Percentiles rank a stretch among this genome's conserved stretches.
Evolutionary conservation across 2,329 filamentous ascomycete species (phyloP).

Genomic region (Penicillium freii): DNA sequence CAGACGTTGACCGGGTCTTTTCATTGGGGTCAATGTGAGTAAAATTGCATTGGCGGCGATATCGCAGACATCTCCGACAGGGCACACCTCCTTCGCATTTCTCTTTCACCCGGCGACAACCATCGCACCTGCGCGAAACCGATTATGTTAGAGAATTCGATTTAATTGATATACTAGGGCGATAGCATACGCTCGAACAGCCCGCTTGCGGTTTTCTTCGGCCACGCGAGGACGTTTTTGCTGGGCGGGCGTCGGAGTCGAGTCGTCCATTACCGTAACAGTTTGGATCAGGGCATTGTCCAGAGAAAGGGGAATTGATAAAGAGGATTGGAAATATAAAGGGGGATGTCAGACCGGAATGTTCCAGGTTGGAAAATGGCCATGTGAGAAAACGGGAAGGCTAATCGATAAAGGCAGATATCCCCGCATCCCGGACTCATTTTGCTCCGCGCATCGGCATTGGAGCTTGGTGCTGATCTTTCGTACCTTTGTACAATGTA

Average conservation of each 20-base stretch:
- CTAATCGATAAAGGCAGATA: conserved; percentile 6
- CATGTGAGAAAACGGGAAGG: conserved; percentile 4
- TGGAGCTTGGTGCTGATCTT: background rate
- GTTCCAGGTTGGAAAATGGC: background rate
- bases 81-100: conserved; percentile 58
- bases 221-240: conserved; percentile 42
- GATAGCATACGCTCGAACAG: conserved; percentile 40
- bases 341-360: background rate
- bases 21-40: conserved; percentile 39
- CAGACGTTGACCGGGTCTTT: conserved; percentile 33
- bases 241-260: conserved; percentile 27
- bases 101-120: conserved; percentile 56
- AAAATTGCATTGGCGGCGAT: conserved; percentile 53
- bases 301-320: background rate
- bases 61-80: conserved; percentile 53
- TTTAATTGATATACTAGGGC: background rate
- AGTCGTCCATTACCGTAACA: conserved; percentile 34
- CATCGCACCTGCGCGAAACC: conserved; percentile 48
- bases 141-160: conserved; percentile 12
- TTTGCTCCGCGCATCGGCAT: conserved; percentile 2
- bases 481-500: background rate
- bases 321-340: background rate
- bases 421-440: conserved; percentile 3
- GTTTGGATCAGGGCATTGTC: conserved; percentile 27
- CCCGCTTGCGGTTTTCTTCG: conserved; percentile 43